These are phyloP conservation scores for Colletotrichum orchidophilum DNA, from an alignment of 2,329 filamentous ascomycete genomes.

Conservation along the genomic window DNA sequence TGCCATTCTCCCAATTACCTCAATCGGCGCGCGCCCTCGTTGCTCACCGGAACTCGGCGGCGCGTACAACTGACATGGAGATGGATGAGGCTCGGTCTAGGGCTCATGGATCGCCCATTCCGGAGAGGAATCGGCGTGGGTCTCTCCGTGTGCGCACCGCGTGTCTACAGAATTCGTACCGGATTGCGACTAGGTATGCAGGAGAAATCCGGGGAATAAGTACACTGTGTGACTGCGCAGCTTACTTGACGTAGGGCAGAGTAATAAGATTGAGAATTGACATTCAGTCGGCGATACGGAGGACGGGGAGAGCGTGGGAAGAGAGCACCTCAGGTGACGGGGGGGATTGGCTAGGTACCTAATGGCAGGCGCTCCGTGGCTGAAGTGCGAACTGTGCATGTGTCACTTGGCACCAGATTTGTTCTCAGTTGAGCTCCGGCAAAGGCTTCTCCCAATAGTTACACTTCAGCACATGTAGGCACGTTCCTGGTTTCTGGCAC, in stretches of 20 bases:
- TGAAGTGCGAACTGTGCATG: background rate
- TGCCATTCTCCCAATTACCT: constrained; percentile 27
- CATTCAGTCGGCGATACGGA: background rate
- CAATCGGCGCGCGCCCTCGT: constrained; percentile 9
- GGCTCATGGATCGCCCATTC: constrained; percentile 29
- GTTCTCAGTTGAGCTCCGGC: background rate
- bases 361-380: background rate
- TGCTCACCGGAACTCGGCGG: constrained; percentile 30
- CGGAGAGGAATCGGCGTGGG: constrained; percentile 31
- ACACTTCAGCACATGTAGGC: background rate
- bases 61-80: constrained; percentile 22
- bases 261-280: too few relatives aligned
- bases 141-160: background rate
- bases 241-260: background rate
- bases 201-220: constrained; percentile 6
- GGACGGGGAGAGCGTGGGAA: background rate
- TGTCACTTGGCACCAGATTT: background rate
- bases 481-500: background rate
- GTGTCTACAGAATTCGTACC: background rate
- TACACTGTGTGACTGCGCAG: background rate
- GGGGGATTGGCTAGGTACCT: background rate
- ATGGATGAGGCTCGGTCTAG: constrained; percentile 27
- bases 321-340: background rate
- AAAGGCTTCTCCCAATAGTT: background rate
- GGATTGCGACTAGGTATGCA: background rate